These are phyloP conservation scores for Heterobasidion parviporum DNA, from an alignment of 1,284 basidiomycete genomes.

Conservation along the genomic window DNA sequence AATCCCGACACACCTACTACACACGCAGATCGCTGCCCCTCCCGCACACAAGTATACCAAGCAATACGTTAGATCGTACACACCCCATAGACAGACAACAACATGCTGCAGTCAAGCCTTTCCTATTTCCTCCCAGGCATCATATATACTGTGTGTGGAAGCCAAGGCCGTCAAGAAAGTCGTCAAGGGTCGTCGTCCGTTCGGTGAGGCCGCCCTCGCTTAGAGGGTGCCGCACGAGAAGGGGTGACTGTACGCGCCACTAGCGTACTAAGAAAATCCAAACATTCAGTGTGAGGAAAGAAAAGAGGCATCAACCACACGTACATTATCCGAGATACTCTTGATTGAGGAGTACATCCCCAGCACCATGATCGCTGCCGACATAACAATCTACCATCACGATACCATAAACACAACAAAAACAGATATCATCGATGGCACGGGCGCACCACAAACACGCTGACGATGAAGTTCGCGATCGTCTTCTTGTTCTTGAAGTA, in stretches of 20 bases:
- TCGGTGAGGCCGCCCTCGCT: background rate
- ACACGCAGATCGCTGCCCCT: no score
- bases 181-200: no score
- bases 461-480: background rate
- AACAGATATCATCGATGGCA: background rate
- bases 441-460: conserved; percentile 4
- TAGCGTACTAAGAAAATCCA: background rate
- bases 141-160: no score
- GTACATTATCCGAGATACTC: conserved; percentile 5
- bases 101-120: no score
- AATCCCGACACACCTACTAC: no score
- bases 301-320: background rate
- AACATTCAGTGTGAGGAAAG: background rate
- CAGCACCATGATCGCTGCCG: conserved; percentile 5
- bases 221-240: conserved; percentile 1
- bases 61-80: no score
- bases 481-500: background rate
- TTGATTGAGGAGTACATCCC: conserved; percentile 4
- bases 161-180: no score
- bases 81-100: no score
- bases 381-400: conserved; percentile 1
- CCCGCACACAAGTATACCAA: no score
- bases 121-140: no score
- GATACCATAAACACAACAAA: background rate
- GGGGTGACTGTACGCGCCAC: conserved; percentile 2